Base-by-base conservation (phyloP, 495 filamentous ascomycete species). In the Chaetomidium leptoderma region DNA sequence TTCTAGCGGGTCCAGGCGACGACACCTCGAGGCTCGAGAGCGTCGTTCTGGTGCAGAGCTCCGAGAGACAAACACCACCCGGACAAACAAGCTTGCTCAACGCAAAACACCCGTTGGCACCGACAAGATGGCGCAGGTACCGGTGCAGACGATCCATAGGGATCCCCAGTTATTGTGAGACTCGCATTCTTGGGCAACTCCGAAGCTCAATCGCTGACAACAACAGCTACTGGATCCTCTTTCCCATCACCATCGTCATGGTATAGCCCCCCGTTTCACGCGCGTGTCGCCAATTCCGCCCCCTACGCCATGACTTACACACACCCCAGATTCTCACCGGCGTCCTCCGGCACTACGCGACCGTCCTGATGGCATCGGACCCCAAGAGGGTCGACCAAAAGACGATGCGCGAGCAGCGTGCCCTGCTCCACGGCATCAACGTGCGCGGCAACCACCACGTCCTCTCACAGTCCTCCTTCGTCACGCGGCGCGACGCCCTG, bases 201-300 rank as follows among this genome's bases (percentile, higher is more conserved):
- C 3, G 14, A 19, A 5, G 14, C 17, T 24, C 46, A 43, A 58
- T 53, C 27, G 48, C 51, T 56, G 44, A 50, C 55, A 24, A 40
- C 14, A 14, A 53, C 55, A 97, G 92, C 75, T 96, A 95, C 77
- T 97, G 93, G 93, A 97, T 98, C 73, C 77, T 98, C 35, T 87
- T 97, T 63, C 93, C 93, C 24, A 98, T 98, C 70, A 92, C 92
- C 17, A 79, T 93, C 63, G 93, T 98, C 67, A 97, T 98, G 95
- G 90, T 95, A 82, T 46, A 72, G 24, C 10, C 19, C 17, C 10
- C 39, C 39, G 8, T 23, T 17, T 2, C 40, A 21, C 21, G 21
- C 40, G 24, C 40, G 19, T 24, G 19, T 2, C 43, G 10, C 21
- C 16, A 40, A 16, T n/a, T 30, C 1, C 40, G 13, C 9, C 21